Conservation (phyloP, 2,329 filamentous ascomycete species). For the Elsinoe australis region DNA sequence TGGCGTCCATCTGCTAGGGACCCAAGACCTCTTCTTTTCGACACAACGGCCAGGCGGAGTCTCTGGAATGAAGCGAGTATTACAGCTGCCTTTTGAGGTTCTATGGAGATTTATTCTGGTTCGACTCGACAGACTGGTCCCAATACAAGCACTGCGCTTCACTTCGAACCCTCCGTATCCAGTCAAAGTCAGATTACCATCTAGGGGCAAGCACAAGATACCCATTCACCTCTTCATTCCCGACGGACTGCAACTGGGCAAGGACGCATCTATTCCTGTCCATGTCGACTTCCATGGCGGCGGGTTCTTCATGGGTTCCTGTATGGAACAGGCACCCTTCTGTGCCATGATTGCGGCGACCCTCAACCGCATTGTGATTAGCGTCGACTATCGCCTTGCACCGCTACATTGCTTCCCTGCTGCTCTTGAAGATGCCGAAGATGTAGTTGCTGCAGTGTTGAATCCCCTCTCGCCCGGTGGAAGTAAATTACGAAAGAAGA, state of each 20-base stretch:
- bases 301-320: slow-evolving; percentile 38
- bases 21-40: no score
- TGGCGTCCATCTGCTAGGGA: no score
- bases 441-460: slow-evolving; percentile 38
- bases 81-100: slow-evolving; percentile 15
- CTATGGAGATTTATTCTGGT: slow-evolving; percentile 15
- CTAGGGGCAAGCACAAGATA: slow-evolving; percentile 33
- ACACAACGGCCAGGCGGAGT: no score
- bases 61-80: neutral
- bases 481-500: slow-evolving; percentile 29
- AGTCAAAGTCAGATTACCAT: slow-evolving; percentile 35
- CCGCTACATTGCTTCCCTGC: slow-evolving; percentile 42
- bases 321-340: slow-evolving; percentile 41
- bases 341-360: slow-evolving; percentile 40
- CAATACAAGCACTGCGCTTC: slow-evolving; percentile 5
- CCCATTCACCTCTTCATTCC: slow-evolving; percentile 38
- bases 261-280: slow-evolving; percentile 29
- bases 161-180: slow-evolving; percentile 30
- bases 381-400: slow-evolving; percentile 43
- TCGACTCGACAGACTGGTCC: slow-evolving; percentile 8
- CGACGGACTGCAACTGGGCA: slow-evolving; percentile 24
- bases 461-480: slow-evolving; percentile 31
- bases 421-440: slow-evolving; percentile 42
- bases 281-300: slow-evolving; percentile 39
- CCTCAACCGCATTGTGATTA: slow-evolving; percentile 38